Evolutionary conservation across 192 early-diverging fungal species (phyloP).

Genomic region (Allomyces javanicus): DNA sequence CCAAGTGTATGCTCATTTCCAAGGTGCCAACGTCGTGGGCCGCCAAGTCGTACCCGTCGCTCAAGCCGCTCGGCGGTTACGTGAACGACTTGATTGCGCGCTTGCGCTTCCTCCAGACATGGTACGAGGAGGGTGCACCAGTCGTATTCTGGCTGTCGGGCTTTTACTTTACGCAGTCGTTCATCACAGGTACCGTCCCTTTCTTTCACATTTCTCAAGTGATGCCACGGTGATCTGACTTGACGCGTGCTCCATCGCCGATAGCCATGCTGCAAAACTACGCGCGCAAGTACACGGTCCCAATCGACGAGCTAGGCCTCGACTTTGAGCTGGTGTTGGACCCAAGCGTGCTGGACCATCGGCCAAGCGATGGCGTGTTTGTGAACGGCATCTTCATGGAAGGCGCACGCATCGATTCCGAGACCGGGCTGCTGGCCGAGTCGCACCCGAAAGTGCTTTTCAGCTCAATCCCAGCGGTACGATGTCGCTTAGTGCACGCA

Average conservation of each 20-base stretch:
- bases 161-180: conserved; percentile 49
- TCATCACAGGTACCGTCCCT: conserved; percentile 30
- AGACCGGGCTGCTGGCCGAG: conserved; percentile 23
- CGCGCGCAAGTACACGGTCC: conserved; percentile 33
- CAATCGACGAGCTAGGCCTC: conserved; percentile 37
- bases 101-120: conserved; percentile 32
- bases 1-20: conserved; percentile 32
- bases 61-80: conserved; percentile 38
- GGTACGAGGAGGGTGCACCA: conserved; percentile 32
- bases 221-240: not conserved
- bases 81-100: conserved; percentile 29
- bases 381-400: conserved; percentile 33
- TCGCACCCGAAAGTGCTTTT: conserved; percentile 34
- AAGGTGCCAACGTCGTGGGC: conserved; percentile 38
- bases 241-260: not conserved
- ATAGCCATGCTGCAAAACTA: conserved; percentile 40
- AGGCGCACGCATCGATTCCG: conserved; percentile 31
- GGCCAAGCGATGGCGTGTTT: conserved; percentile 30
- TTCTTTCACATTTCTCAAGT: not conserved
- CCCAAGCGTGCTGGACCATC: conserved; percentile 6
- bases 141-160: conserved; percentile 42
- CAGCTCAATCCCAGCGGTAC: conserved; percentile 24
- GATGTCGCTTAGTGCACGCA: too few species aligned
- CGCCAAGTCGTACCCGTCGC: conserved; percentile 33
- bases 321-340: conserved; percentile 24